Evolutionary conservation across 805 yeast species (phyloP).

Genomic region (Candida montana): DNA sequence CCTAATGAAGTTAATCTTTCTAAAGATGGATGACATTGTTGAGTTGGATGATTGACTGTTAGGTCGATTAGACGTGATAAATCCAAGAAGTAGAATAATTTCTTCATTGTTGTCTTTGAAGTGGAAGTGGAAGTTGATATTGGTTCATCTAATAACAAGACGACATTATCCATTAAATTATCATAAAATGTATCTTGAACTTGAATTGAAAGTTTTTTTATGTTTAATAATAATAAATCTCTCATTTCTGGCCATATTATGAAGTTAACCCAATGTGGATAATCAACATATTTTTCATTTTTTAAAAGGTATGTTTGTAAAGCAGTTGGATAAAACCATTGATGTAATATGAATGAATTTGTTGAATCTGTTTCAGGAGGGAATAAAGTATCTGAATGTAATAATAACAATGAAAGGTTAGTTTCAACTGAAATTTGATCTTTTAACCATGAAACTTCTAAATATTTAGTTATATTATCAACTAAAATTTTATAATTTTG

Average conservation of each 20-base stretch:
- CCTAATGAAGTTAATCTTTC: slow-evolving; percentile 7
- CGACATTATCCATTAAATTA: slow-evolving; percentile 10
- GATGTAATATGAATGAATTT: slow-evolving; percentile 7
- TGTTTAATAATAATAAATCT: slow-evolving; percentile 6
- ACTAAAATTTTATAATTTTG: slow-evolving; percentile 3
- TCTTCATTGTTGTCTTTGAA: not conserved
- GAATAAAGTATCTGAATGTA: slow-evolving; percentile 8
- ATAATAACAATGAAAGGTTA: slow-evolving; percentile 3
- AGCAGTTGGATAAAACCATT: slow-evolving; percentile 13
- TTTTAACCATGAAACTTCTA: slow-evolving; percentile 11
- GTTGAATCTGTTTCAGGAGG: not conserved
- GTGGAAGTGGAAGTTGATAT: not conserved
- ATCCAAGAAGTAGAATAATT: slow-evolving; percentile 8
- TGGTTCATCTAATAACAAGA: slow-evolving; percentile 5
- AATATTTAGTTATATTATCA: slow-evolving; percentile 7
- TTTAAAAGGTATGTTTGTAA: slow-evolving; percentile 9
- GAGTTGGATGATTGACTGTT: slow-evolving; percentile 1
- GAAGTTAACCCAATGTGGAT: slow-evolving; percentile 14
- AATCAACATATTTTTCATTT: slow-evolving; percentile 3
- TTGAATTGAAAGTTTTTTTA: slow-evolving; percentile 5
- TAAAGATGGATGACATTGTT: slow-evolving; percentile 3
- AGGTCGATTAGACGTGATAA: slow-evolving; percentile 5
- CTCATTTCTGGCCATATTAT: slow-evolving; percentile 15
- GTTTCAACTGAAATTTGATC: slow-evolving; percentile 3
- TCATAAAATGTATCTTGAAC: slow-evolving; percentile 6